Base-by-base conservation (phyloP, 441 rosid genomes). In the Erysimum pusillum region DNA sequence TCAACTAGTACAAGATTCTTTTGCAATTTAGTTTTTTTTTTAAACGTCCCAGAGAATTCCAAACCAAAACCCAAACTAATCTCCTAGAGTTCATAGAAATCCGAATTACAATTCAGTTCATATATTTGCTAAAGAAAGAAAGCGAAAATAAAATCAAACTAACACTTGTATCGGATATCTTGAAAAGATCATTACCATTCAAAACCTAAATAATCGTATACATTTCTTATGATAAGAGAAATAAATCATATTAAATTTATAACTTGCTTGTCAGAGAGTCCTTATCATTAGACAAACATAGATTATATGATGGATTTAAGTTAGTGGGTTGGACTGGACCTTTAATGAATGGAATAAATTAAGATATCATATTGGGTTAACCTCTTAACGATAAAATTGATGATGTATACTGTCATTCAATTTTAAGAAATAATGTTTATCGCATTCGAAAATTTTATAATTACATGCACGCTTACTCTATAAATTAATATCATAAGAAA, bases 311-410 rank as follows among this genome's bases (percentile, higher is more conserved):
- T 72, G 69, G 58, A 59, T 71, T 65, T 6, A 72, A 59, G 68
- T 49, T 32, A 72, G 73, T 72, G 81, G 72, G 51, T 71, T 66
- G 58, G 62, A 65, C 36, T 38, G 52, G 76, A 54, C 53, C 67
- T 71, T 64, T 72, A 42, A 69, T 66, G 73, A 58, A 77, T 32
- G 68, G 14, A 58, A 58, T 77, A 72, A 59, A 39, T 67, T 66
- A 77, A 51, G 51, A 65, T 77, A 77, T 77, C 81, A 39, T 52
- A 34, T 72, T 66, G 64, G 68, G 36, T 77, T 57, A 72, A 72
- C 42, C 69, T 77, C 57, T 59, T n/a, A 59, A 77, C 69, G 77
- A 77, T 77, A 72, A 72, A 72, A 66, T 22, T 66, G 77, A 66
- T 77, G 81, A 77, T 66, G 69, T 64, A 58, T 28, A 57, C 8